Conservation (phyloP, 495 filamentous ascomycete species). For the Cladorrhinum samala region DNA sequence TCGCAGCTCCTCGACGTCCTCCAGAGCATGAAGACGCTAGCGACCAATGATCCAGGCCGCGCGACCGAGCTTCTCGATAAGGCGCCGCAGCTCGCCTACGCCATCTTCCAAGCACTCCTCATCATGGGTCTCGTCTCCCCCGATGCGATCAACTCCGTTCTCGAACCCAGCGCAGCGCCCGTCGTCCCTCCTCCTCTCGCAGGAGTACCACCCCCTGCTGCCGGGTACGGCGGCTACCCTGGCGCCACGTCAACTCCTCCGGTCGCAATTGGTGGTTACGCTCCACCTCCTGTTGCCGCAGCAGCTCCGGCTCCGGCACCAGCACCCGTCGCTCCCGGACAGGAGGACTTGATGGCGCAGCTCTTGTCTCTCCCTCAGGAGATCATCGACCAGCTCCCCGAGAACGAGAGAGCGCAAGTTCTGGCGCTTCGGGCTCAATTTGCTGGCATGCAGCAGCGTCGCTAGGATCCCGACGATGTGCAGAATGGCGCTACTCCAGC, state of each 20-base stretch:
- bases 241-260: conserved; percentile 55
- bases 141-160: conserved; percentile 43
- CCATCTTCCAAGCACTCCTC: conserved; percentile 90
- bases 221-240: conserved; percentile 42
- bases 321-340: conserved; percentile 34
- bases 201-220: conserved; percentile 17
- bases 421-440: conserved; percentile 49
- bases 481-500: too few species aligned
- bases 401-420: conserved; percentile 67
- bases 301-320: conserved; percentile 26
- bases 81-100: conserved; percentile 90
- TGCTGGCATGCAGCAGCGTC: conserved; percentile 10
- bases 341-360: conserved; percentile 63
- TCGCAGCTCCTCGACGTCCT: conserved; percentile 91
- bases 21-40: conserved; percentile 86
- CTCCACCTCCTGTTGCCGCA: conserved; percentile 33
- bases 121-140: conserved; percentile 85
- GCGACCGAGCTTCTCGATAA: conserved; percentile 82
- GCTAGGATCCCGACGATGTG: background rate
- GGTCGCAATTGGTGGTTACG: conserved; percentile 32
- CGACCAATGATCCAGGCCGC: conserved; percentile 70
- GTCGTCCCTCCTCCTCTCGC: conserved; percentile 9
- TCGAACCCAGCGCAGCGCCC: conserved; percentile 37
- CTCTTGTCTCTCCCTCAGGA: conserved; percentile 70
- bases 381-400: conserved; percentile 67